phyloP scores from a whole-genome alignment of 1,284 basidiomycete genomes.

The Ustilago vetiveriae region DNA sequence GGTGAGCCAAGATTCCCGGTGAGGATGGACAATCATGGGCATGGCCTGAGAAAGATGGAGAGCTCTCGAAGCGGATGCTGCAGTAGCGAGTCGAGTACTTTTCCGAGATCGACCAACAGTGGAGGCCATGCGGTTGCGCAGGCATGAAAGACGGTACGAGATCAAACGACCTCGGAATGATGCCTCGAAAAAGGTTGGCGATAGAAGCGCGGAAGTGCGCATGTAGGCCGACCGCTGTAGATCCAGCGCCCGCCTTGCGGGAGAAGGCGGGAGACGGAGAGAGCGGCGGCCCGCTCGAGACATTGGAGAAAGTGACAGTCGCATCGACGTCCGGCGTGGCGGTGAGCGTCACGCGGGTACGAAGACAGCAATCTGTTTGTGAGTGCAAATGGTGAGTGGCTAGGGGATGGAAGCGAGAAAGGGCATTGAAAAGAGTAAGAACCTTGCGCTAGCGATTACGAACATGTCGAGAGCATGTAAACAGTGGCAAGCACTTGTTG shows the following conservation, averaged over 20 bases:
- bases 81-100: conserved; percentile 14
- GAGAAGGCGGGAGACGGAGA: not conserved
- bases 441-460: conserved; percentile 6
- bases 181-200: conserved; percentile 11
- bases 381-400: conserved; percentile 37
- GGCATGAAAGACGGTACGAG: not conserved
- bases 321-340: conserved; percentile 25
- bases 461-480: too few species aligned
- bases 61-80: conserved; percentile 12
- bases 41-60: too few species aligned
- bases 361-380: conserved; percentile 19
- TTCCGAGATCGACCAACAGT: not conserved
- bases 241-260: not conserved
- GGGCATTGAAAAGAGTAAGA: conserved; percentile 8
- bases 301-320: conserved; percentile 10
- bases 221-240: conserved; percentile 2
- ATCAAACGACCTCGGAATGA: conserved; percentile 2
- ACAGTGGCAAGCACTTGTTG: too few species aligned
- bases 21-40: too few species aligned
- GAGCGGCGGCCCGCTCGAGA: conserved; percentile 37
- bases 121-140: not conserved
- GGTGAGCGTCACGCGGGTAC: conserved; percentile 33
- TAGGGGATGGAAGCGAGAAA: not conserved
- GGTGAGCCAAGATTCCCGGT: too few species aligned
- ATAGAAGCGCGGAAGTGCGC: conserved; percentile 10